A percentile compares a stretch with the other conserved stretches of the same genome.
Conservation (phyloP, 176 grass and related monocot genomes). For the Carex parvula region DNA sequence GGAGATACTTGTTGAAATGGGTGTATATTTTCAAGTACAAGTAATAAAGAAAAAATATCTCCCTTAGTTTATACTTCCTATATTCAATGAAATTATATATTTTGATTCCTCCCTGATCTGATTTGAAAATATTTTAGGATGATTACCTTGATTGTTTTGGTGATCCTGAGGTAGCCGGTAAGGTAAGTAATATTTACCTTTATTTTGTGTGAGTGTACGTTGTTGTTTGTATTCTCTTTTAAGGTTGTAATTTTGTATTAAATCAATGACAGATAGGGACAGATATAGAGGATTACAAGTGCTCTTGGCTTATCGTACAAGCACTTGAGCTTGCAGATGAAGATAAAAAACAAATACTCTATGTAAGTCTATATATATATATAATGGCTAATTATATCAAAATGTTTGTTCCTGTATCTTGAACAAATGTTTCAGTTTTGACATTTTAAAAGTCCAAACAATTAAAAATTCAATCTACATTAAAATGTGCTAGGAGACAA, state of each 20-base stretch:
- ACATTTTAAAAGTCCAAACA: no score
- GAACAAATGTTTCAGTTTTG: no score
- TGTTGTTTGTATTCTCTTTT: conserved; percentile 16
- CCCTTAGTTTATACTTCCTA: not conserved
- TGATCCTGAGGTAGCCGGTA: conserved; percentile 56
- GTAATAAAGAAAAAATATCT: conserved; percentile 30
- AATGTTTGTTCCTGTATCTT: no score
- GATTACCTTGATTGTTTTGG: conserved; percentile 89
- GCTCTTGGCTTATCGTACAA: conserved; percentile 72
- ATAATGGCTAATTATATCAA: no score
- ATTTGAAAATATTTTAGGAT: conserved; percentile 43
- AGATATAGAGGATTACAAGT: conserved; percentile 74
- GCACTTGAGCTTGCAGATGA: conserved; percentile 40
- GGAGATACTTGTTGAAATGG: conserved; percentile 57
- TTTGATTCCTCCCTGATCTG: not conserved
- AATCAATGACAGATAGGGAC: conserved; percentile 49
- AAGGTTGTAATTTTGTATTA: conserved; percentile 5
- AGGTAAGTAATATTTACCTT: conserved; percentile 31
- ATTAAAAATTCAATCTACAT: no score
- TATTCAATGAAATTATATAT: not conserved
- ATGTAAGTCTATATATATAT: conserved; percentile 37
- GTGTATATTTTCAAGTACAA: conserved; percentile 71
- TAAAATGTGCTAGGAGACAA: no score
- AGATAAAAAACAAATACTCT: conserved; percentile 36
- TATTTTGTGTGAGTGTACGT: not conserved